Percentiles rank a stretch among this genome's conserved stretches.
phyloP scores from a whole-genome alignment of 768 basidiomycete genomes.

The Podaxis sp. region DNA sequence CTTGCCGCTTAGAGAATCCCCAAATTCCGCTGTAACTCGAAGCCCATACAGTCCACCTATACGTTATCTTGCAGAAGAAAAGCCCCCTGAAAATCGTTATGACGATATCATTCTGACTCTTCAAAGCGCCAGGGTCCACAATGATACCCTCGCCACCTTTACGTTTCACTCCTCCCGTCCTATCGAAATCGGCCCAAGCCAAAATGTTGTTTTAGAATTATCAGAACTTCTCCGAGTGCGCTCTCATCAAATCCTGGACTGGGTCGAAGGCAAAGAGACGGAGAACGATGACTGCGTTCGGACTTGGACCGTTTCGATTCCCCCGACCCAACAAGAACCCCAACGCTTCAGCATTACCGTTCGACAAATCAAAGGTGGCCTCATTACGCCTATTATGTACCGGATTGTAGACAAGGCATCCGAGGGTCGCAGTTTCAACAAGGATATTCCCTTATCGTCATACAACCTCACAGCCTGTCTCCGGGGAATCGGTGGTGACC shows the following conservation, averaged over 20 bases:
- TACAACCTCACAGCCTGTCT: slow-evolving; percentile 43
- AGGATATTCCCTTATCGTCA: slow-evolving; percentile 32
- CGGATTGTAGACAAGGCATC: slow-evolving; percentile 42
- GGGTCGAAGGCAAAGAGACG: slow-evolving; percentile 43
- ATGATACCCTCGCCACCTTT: slow-evolving; percentile 49
- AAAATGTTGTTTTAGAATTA: slow-evolving; percentile 55
- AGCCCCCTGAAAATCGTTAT: slow-evolving; percentile 1
- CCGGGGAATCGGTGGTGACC: slow-evolving; percentile 49
- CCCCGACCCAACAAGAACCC: slow-evolving; percentile 13
- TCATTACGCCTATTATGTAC: slow-evolving; percentile 55
- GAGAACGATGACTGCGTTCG: slow-evolving; percentile 63
- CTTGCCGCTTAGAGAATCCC: slow-evolving; percentile 46
- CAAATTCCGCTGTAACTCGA: neutral
- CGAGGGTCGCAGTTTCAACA: slow-evolving; percentile 15
- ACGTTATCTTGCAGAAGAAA: slow-evolving; percentile 49
- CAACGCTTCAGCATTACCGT: slow-evolving; percentile 22
- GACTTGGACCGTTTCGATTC: slow-evolving; percentile 61
- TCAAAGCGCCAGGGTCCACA: slow-evolving; percentile 39
- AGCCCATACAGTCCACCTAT: slow-evolving; percentile 64
- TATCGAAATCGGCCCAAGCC: slow-evolving; percentile 41
- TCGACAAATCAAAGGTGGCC: slow-evolving; percentile 49
- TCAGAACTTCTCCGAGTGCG: slow-evolving; percentile 43
- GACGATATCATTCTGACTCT: slow-evolving; percentile 28
- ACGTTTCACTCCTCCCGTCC: slow-evolving; percentile 37
- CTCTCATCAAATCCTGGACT: slow-evolving; percentile 38